Evolutionary conservation across 352 stramenopile genomes (phyloP).

Genomic region (Paralagenidium karlingii): DNA sequence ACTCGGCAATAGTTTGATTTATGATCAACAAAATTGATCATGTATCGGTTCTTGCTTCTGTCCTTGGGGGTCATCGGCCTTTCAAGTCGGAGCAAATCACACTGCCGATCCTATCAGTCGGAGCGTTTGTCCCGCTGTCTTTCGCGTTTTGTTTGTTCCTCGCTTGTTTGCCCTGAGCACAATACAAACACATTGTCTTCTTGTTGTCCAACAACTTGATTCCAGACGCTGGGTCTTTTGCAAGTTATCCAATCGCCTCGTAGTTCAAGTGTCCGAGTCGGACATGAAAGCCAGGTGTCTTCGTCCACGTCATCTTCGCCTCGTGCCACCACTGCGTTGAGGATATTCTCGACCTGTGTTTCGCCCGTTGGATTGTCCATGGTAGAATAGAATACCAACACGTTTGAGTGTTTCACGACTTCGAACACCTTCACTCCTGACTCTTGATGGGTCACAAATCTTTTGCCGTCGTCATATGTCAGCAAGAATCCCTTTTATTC

Average conservation of each 20-base stretch:
- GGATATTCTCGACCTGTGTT: no score
- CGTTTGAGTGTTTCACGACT: no score
- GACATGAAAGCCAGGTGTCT: neutral
- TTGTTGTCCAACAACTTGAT: neutral
- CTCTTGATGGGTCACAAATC: no score
- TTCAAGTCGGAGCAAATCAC: neutral
- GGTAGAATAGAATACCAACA: no score
- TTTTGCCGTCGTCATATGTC: no score
- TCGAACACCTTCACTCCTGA: no score
- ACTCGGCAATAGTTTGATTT: neutral
- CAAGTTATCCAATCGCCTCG: neutral
- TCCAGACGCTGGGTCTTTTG: neutral
- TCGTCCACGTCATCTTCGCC: no score
- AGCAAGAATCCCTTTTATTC: no score
- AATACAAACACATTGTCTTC: neutral
- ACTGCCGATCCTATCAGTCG: neutral
- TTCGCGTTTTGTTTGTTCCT: neutral
- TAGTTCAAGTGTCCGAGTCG: neutral
- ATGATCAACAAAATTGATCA: slow-evolving; percentile 1
- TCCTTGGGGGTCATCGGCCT: neutral
- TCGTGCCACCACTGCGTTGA: no score
- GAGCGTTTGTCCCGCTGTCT: slow-evolving; percentile 1
- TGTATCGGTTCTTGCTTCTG: neutral
- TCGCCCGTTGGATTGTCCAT: no score
- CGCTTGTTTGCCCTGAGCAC: neutral